Base-by-base conservation (phyloP, 805 yeast genomes). In the Nakazawaea anatomiae region DNA sequence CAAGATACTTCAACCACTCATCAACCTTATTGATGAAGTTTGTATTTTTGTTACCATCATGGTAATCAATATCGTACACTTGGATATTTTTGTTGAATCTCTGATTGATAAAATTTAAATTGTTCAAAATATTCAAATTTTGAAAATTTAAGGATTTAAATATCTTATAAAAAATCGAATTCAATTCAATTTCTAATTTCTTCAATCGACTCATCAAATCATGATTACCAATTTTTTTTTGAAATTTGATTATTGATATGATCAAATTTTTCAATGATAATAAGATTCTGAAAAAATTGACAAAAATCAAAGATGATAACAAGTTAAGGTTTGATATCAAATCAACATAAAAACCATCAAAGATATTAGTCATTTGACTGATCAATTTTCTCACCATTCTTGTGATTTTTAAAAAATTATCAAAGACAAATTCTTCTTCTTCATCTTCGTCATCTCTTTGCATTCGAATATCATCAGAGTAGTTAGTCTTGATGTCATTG, bases 341-440 rank as follows among this genome's bases (percentile, higher is more conserved):
- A 29, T 31, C 31, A 4, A 30, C 18, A 27, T 38, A 39, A 32
- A 36, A 41, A 14, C 31, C 25, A 27, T 50, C 50, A 18, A 50
- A 34, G 28, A 50, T 34, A 6, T 29, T 55, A 52, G 41, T 50
- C 46, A 67, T 55, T 36, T 60, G 49, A 51, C 57, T 60, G 14
- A 59, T 55, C 5, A 66, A 48, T 43, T 60, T 60, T 54, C 63
- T 67, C 34, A 59, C 52, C 8, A 57, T 34, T 40, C 64, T 66
- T 1, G 61, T 57, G 18, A 67, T 55, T 36, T 64, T 66, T 25
- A 67, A 54, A 49, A 67, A 67, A 14, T 56, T 47, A 27, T 63
- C 67, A 53, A 63, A 61, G 1, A 64, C 55, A 40, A 60, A 59
- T 28, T 61, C 62, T 29, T 62, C 66, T 7, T 53, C 52, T 11